A percentile compares a stretch with the other conserved stretches of the same genome.
These are phyloP conservation scores for Dipteronia dyeriana DNA, from an alignment of 345 rosid species.

Conservation along the genomic window DNA sequence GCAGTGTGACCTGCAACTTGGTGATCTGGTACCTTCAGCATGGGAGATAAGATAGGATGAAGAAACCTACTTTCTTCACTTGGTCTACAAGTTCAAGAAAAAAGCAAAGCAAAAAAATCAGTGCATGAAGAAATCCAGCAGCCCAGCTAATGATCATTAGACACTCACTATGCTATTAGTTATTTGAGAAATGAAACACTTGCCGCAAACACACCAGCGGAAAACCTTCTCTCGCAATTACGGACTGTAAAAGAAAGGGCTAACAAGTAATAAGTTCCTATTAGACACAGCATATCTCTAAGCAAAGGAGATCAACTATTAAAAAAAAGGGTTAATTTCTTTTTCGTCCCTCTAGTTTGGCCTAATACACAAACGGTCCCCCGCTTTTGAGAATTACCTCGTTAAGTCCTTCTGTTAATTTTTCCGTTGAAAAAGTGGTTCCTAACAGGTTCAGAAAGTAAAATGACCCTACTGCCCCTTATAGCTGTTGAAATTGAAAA, in stretches of 20 bases:
- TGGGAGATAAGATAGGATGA: conserved; percentile 24
- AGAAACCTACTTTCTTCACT: conserved; percentile 22
- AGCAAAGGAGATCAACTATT: neutral
- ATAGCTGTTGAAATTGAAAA: no score
- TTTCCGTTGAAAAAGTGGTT: no score
- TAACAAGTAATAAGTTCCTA: neutral
- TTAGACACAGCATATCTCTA: neutral
- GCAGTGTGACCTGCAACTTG: conserved; percentile 97
- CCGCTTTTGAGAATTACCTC: no score
- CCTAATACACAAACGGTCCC: no score
- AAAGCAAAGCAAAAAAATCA: neutral
- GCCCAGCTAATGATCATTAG: neutral
- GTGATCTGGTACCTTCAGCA: conserved; percentile 88
- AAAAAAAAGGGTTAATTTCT: no score
- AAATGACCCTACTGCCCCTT: no score
- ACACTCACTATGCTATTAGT: neutral
- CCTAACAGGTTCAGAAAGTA: no score
- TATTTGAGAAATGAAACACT: neutral
- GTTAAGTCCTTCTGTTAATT: no score
- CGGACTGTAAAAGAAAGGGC: neutral
- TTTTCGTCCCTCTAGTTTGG: no score
- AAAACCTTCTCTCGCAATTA: neutral
- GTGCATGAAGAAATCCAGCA: neutral
- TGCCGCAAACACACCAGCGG: no score
- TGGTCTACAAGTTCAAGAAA: neutral